phyloP scores from a whole-genome alignment of 176 grass and related monocot genomes.

The Secale cereale region DNA sequence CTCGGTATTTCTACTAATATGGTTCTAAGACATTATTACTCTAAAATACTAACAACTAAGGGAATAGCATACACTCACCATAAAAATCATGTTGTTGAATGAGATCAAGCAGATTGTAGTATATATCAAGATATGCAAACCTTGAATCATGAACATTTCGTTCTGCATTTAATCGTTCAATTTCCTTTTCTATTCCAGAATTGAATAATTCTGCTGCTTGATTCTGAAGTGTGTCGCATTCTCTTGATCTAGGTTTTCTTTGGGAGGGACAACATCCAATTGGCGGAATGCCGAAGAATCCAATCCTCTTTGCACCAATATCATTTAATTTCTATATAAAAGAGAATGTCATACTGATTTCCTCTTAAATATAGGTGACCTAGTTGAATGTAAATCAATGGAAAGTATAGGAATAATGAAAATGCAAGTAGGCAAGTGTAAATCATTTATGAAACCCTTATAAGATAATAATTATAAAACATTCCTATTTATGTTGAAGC shows the following conservation, averaged over 20 bases:
- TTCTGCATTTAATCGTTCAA: conserved; percentile 26
- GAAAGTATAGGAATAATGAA: not conserved
- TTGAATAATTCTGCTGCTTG: conserved; percentile 49
- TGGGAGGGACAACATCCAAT: conserved; percentile 67
- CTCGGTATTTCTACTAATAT: not conserved
- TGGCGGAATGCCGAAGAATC: conserved; percentile 54
- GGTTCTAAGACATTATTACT: not conserved
- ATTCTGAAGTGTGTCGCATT: conserved; percentile 53
- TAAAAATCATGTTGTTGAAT: conserved; percentile 36
- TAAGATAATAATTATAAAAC: not conserved
- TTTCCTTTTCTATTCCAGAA: conserved; percentile 25
- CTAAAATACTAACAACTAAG: not conserved
- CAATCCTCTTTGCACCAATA: conserved; percentile 53
- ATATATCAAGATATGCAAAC: conserved; percentile 53
- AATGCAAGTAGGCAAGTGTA: not conserved
- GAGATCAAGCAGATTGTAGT: conserved; percentile 44
- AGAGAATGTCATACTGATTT: not conserved
- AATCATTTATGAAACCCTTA: not conserved
- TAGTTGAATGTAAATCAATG: not conserved
- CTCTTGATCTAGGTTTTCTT: conserved; percentile 27
- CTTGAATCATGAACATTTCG: not conserved
- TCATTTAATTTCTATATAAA: conserved; percentile 37
- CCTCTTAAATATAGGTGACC: not conserved
- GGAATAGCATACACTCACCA: conserved; percentile 9
- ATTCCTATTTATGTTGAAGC: not conserved